Conservation (phyloP, 2,329 filamentous ascomycete genomes). For the Pseudocercospora pini-densiflorae region DNA sequence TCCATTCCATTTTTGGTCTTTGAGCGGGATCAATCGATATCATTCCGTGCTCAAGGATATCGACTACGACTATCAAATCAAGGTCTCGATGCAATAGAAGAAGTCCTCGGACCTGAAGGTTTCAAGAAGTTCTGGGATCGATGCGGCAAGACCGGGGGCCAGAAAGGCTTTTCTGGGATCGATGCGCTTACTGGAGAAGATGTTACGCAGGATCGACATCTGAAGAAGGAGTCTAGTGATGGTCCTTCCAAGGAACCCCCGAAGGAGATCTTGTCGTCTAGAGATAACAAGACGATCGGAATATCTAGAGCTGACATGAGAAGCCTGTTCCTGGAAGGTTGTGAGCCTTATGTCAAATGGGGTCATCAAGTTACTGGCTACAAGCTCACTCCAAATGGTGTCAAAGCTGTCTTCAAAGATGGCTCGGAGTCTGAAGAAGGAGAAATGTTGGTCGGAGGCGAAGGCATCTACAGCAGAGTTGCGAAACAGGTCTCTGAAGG, state of each 20-base stretch:
- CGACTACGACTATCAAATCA: slow-evolving; percentile 61
- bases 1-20: slow-evolving; percentile 47
- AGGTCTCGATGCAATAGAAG: slow-evolving; percentile 65
- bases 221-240: slow-evolving; percentile 22
- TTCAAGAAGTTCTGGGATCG: slow-evolving; percentile 63
- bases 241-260: slow-evolving; percentile 34
- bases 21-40: slow-evolving; percentile 52
- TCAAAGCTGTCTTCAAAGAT: slow-evolving; percentile 63
- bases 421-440: slow-evolving; percentile 64
- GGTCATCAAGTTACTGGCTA: slow-evolving; percentile 62
- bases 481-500: slow-evolving; percentile 64
- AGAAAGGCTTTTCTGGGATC: slow-evolving; percentile 53
- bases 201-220: slow-evolving; percentile 14
- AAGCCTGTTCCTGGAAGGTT: slow-evolving; percentile 60
- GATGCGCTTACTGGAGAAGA: slow-evolving; percentile 60
- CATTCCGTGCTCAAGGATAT: slow-evolving; percentile 67
- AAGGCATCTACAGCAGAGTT: slow-evolving; percentile 65
- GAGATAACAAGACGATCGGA: slow-evolving; percentile 64
- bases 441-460: slow-evolving; percentile 63
- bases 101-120: slow-evolving; percentile 44
- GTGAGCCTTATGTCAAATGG: slow-evolving; percentile 62
- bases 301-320: slow-evolving; percentile 69
- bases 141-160: slow-evolving; percentile 65
- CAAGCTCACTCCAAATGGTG: slow-evolving; percentile 59
- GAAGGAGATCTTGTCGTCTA: slow-evolving; percentile 48